A percentile compares a stretch with the other conserved stretches of the same genome.
These are phyloP conservation scores for Sungouiella blattae DNA, from an alignment of 805 yeast genomes.

Conservation along the genomic window DNA sequence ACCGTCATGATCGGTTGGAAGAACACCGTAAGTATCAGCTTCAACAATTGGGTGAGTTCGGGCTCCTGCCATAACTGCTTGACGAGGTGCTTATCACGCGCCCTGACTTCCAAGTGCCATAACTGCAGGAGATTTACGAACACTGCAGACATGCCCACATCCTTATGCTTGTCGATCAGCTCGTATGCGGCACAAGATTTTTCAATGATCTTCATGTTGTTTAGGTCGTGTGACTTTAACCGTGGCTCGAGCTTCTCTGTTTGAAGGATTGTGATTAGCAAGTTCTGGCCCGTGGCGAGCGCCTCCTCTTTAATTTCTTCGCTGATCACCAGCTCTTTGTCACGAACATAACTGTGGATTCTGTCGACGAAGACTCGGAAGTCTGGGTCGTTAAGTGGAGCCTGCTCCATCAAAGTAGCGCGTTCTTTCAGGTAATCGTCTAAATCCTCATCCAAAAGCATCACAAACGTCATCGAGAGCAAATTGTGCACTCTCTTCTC, in stretches of 20 bases:
- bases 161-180: conserved; percentile 10
- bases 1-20: conserved; percentile 71
- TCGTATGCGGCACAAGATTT: conserved; percentile 21
- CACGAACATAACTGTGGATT: conserved; percentile 47
- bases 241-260: conserved; percentile 20
- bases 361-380: conserved; percentile 24
- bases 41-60: conserved; percentile 69
- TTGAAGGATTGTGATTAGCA: conserved; percentile 50
- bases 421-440: conserved; percentile 50
- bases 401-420: conserved; percentile 42
- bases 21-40: conserved; percentile 66
- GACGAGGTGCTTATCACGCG: conserved; percentile 71
- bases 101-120: conserved; percentile 60
- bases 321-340: conserved; percentile 42
- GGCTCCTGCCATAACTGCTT: conserved; percentile 84
- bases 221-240: conserved; percentile 7
- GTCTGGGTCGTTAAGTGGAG: conserved; percentile 35
- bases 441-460: conserved; percentile 72
- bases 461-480: conserved; percentile 69
- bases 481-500: conserved; percentile 31
- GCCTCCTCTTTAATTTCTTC: conserved; percentile 57
- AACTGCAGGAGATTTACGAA: conserved; percentile 58
- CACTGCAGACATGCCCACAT: conserved; percentile 23
- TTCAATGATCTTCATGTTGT: conserved; percentile 8
- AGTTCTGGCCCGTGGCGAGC: conserved; percentile 62